Evolutionary conservation across 2,329 filamentous ascomycete genomes (phyloP), one percentile per base, ranked within the genome.

Genomic region (Aspergillus uvarum): DNA sequence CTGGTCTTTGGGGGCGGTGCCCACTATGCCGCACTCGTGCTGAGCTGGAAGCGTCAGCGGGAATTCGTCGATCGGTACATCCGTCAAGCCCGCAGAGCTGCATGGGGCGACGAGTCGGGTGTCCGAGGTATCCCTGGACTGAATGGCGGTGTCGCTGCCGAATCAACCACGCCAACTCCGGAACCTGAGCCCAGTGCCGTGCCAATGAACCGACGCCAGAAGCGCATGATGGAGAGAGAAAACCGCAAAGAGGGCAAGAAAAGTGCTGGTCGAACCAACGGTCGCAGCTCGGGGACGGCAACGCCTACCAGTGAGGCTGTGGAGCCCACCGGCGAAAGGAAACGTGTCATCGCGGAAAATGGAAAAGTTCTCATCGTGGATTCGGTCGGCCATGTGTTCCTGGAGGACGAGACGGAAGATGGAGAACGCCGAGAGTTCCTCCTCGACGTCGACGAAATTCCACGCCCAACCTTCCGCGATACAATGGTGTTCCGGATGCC

Each of bases 301-400:
- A 88, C 82, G 70, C 86, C 76, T 2, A 67, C 84, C 76, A 63
- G 77, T 79, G 63, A 72, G 77, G 73, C 70, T 75, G 79, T 82
- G 56, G 86, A 87, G 11, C 86, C 91, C 1, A 85, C 87, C 42
- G 92, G 93, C 21, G 83, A 89, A 35, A 91, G 91, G 79, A 96
- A 94, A 83, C 85, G 91, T 38, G 91, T 98, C 16, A 86, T 93
- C 26, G 94, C 93, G 2, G 90, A 96, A 81, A 99, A 99, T 70
- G 95, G 95, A 67, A 99, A 98, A 81, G 83, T 96, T 0, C 81
- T 99, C 42, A 89, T 99, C 58, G 95, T 99, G 4, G 94, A 99
- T 77, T 91, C 91, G 0, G 81, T 89, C 10, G 95, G 95, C 29
- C 92, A 97, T 68, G 95, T 99, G 12, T 99, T 91, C 72, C 82